phyloP scores from a whole-genome alignment of 805 yeast species.

The Yarrowia divulgata region DNA sequence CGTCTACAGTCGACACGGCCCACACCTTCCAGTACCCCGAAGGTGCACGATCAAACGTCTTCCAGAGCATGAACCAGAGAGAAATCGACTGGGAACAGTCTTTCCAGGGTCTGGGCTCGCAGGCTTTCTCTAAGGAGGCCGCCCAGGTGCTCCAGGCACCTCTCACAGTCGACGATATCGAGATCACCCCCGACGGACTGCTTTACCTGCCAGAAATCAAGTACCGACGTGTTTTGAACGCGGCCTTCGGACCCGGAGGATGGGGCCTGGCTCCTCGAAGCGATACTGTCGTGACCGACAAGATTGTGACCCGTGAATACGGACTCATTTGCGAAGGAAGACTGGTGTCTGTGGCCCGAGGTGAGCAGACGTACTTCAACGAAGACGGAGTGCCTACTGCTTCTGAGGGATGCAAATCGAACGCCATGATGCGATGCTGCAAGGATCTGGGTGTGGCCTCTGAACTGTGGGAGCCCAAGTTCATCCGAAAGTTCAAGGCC shows the following conservation, averaged over 20 bases:
- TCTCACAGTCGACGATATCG: slow-evolving; percentile 76
- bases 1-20: slow-evolving; percentile 1
- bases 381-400: slow-evolving; percentile 92
- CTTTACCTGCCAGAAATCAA: slow-evolving; percentile 93
- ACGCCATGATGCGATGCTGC: slow-evolving; percentile 97
- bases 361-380: slow-evolving; percentile 91
- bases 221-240: slow-evolving; percentile 85
- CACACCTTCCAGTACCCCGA: slow-evolving; percentile 10
- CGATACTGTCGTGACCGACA: slow-evolving; percentile 76
- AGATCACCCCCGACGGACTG: slow-evolving; percentile 94
- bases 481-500: slow-evolving; percentile 73
- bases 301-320: slow-evolving; percentile 85
- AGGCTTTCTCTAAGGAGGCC: slow-evolving; percentile 71
- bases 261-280: slow-evolving; percentile 98
- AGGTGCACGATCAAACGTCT: background rate
- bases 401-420: slow-evolving; percentile 95
- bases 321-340: slow-evolving; percentile 87
- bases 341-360: slow-evolving; percentile 89
- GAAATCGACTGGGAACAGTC: slow-evolving; percentile 77
- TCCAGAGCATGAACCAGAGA: slow-evolving; percentile 45
- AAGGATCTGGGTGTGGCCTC: slow-evolving; percentile 96
- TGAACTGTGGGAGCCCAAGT: slow-evolving; percentile 96
- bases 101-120: slow-evolving; percentile 82
- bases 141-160: slow-evolving; percentile 68
- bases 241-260: slow-evolving; percentile 97